phyloP scores from a whole-genome alignment of 1,284 basidiomycete genomes.

The Ganoderma resinaceum region DNA sequence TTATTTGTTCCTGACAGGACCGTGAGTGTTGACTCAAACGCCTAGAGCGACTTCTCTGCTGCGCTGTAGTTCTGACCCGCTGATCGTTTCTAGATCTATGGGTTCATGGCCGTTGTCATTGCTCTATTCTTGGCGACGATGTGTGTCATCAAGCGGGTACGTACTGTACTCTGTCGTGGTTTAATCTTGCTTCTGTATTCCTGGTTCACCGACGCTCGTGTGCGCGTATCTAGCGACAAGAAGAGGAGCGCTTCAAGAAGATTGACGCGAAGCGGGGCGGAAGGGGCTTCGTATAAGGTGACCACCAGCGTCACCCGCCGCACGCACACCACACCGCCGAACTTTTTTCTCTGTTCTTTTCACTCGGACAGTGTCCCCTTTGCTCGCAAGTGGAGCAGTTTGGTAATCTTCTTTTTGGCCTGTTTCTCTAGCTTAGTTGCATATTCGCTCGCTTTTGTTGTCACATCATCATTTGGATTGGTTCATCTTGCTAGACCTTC shows the following conservation, averaged over 20 bases:
- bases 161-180: slow-evolving; percentile 29
- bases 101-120: slow-evolving; percentile 82
- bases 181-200: slow-evolving; percentile 5
- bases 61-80: slow-evolving; percentile 31
- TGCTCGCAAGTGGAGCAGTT: slow-evolving; percentile 10
- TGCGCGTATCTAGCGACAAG: slow-evolving; percentile 61
- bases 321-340: background rate
- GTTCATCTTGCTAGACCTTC: slow-evolving; percentile 13
- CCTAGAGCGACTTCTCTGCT: slow-evolving; percentile 41
- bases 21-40: slow-evolving; percentile 23
- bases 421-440: slow-evolving; percentile 10
- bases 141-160: slow-evolving; percentile 84
- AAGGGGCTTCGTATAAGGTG: slow-evolving; percentile 77
- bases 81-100: slow-evolving; percentile 58
- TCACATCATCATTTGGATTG: slow-evolving; percentile 6
- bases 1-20: slow-evolving; percentile 19
- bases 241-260: slow-evolving; percentile 82
- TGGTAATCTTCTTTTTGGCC: background rate
- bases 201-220: slow-evolving; percentile 7
- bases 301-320: background rate
- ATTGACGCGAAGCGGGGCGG: slow-evolving; percentile 89
- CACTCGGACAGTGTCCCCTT: slow-evolving; percentile 2
- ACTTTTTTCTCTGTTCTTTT: slow-evolving; percentile 3
- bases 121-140: slow-evolving; percentile 78
- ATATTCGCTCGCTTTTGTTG: slow-evolving; percentile 1